Base-by-base conservation (phyloP, 176 grass and related monocot genomes). In the Zizania latifolia region DNA sequence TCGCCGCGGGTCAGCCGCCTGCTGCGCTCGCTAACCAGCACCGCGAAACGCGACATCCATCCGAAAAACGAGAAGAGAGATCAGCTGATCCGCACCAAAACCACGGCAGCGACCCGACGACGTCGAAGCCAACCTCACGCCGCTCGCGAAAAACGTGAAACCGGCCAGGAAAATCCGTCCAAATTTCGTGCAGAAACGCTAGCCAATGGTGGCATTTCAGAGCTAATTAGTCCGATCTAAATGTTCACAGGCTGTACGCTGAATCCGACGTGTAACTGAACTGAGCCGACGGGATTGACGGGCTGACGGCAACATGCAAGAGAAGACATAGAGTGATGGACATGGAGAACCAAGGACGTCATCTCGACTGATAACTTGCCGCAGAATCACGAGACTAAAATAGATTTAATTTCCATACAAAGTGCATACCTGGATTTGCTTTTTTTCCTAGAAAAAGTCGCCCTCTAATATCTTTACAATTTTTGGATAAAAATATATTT, bases 1-100 rank as follows among this genome's bases (percentile, higher is more conserved):
- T 78, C 51, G 32, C 74, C 36, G 59, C 73, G 62, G 64, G 59
- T 72, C 71, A 82, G n/a, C n/a, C n/a, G n/a, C n/a, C 50, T 3
- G n/a, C n/a, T n/a, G 8, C 24, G 13, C 22, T 54, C 30, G 13
- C 6, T 31, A 50, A 22, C 31, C 24, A 19, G 14, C 15, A 28
- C n/a, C 36, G 72, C n/a, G n/a, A 22, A 53, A 44, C 13, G 62
- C 53, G 40, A 50, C 23, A 16, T 64, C 16, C 3, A 51, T 62
- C 44, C 17, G 36, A n/a, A n/a, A n/a, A n/a, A n/a, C n/a, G n/a
- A n/a, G 32, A 31, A 16, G 35, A 64, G 63, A 36, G 55, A 40
- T 34, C 37, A 55, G 36, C 57, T 31, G 7, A 58, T 17, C 28
- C 8, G 72, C 65, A 37, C 30, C 8, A 44, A 31, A 57, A 71